Conservation (phyloP, 2,329 filamentous ascomycete species). For the Graphiopsis chlorocephala region DNA sequence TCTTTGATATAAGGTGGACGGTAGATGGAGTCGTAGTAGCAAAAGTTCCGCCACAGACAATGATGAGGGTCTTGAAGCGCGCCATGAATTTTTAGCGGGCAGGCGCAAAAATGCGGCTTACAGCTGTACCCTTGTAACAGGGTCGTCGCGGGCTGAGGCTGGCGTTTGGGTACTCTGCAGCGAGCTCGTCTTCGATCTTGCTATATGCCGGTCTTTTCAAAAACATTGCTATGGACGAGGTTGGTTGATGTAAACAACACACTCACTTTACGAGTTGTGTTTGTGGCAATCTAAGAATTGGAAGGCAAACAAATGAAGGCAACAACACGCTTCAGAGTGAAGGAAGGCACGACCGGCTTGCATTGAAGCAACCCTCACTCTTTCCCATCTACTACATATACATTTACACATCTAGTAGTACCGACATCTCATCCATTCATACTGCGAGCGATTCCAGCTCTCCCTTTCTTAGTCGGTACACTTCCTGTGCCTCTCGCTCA, state of each 20-base stretch:
- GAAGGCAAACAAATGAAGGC: neutral
- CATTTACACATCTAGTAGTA: neutral
- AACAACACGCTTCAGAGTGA: neutral
- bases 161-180: neutral
- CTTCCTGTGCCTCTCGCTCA: slow-evolving; percentile 86
- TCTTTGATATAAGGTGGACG: neutral
- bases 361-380: neutral
- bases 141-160: neutral
- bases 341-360: neutral
- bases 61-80: neutral
- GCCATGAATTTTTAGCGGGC: slow-evolving; percentile 13
- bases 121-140: slow-evolving; percentile 1
- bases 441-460: slow-evolving; percentile 55
- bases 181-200: slow-evolving; percentile 3
- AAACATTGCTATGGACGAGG: neutral
- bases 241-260: no score
- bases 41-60: slow-evolving; percentile 8
- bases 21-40: slow-evolving; percentile 7
- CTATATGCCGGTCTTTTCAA: neutral
- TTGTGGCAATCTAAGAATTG: neutral
- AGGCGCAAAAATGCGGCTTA: neutral
- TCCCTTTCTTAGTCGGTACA: slow-evolving; percentile 72
- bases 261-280: neutral
- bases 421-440: neutral
- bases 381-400: neutral